A percentile compares a stretch with the other conserved stretches of the same genome.
Conservation (phyloP, 495 filamentous ascomycete species). For the Paragyromitra xinjiangensis region DNA sequence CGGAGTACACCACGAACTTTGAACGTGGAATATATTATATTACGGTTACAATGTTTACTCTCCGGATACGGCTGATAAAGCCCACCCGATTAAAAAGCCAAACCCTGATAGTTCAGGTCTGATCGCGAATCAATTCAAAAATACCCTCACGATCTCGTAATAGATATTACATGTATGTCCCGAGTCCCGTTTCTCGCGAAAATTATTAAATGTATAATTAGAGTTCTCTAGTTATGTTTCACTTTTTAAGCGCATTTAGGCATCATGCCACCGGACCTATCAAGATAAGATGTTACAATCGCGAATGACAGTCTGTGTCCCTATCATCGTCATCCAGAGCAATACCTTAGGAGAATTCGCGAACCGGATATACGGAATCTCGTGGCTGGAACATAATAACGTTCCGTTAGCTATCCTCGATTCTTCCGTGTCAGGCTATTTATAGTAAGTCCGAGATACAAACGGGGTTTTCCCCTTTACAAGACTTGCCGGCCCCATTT, state of each 20-base stretch:
- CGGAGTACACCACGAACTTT: background rate
- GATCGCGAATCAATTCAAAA: background rate
- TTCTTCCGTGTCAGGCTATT: background rate
- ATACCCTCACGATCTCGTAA: background rate
- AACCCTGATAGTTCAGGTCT: background rate
- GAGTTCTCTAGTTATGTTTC: background rate
- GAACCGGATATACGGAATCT: background rate
- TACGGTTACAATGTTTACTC: background rate
- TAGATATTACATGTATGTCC: background rate
- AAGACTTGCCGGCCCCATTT: background rate
- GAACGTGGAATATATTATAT: background rate
- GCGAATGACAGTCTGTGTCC: conserved; percentile 7
- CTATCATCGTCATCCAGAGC: background rate
- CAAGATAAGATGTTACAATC: background rate
- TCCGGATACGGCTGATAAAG: background rate
- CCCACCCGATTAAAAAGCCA: background rate
- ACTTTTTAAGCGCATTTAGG: background rate
- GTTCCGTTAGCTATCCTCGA: background rate
- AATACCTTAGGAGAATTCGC: background rate
- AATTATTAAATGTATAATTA: conserved; percentile 1
- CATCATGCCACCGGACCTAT: background rate
- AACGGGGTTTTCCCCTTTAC: background rate
- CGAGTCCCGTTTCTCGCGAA: background rate
- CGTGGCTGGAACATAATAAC: background rate
- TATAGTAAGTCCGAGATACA: background rate